These are phyloP conservation scores for Intubia oerlemansii DNA, from an alignment of 2,329 filamentous ascomycete genomes.

Conservation along the genomic window DNA sequence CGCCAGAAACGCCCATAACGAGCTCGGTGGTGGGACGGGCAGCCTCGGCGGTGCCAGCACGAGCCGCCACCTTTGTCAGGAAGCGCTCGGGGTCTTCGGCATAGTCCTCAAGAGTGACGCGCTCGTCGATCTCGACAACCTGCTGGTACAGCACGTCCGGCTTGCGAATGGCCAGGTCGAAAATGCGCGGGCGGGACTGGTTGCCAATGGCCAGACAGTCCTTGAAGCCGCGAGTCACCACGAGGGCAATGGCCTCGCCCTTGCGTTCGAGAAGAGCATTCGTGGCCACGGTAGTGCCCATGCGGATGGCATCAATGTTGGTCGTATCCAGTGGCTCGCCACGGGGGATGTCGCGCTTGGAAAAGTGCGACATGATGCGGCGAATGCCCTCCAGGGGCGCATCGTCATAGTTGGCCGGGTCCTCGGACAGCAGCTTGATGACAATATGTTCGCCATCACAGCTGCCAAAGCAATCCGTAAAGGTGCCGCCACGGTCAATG, in stretches of 20 bases:
- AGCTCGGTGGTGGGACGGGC: conserved; percentile 27
- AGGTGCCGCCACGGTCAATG: conserved; percentile 68
- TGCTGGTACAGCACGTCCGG: conserved; percentile 71
- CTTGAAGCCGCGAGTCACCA: conserved; percentile 72
- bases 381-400: conserved; percentile 82
- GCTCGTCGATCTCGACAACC: conserved; percentile 78
- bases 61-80: conserved; percentile 29
- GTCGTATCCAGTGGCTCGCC: conserved; percentile 64
- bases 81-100: conserved; percentile 60
- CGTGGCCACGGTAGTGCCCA: conserved; percentile 90
- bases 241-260: conserved; percentile 69
- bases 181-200: conserved; percentile 74
- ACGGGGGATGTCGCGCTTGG: conserved; percentile 52
- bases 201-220: conserved; percentile 82
- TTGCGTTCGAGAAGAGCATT: conserved; percentile 82
- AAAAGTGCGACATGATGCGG: conserved; percentile 62
- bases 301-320: conserved; percentile 74
- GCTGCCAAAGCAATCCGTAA: conserved; percentile 82
- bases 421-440: conserved; percentile 44
- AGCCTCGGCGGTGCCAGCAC: conserved; percentile 22
- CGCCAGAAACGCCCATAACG: conserved; percentile 51
- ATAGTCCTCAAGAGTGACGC: conserved; percentile 81
- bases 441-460: conserved; percentile 22
- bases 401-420: conserved; percentile 77
- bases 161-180: conserved; percentile 71